These are phyloP conservation scores for Chaetothyriales sp. DNA, from an alignment of 2,329 filamentous ascomycete genomes.

Conservation along the genomic window DNA sequence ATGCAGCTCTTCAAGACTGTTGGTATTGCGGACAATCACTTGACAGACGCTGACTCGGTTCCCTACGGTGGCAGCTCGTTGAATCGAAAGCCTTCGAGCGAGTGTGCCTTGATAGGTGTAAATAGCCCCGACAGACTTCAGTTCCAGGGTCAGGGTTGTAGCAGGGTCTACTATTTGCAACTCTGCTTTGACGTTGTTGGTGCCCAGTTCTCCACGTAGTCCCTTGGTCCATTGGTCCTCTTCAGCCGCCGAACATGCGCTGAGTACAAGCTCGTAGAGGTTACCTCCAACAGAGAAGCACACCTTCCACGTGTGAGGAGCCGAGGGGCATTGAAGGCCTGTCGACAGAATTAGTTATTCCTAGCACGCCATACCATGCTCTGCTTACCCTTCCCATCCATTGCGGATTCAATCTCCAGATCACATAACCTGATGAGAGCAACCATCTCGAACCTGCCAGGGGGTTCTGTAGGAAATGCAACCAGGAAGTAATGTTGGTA, in stretches of 20 bases:
- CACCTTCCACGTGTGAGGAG: constrained; percentile 82
- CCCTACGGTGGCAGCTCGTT: constrained; percentile 61
- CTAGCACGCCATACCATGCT: neutral
- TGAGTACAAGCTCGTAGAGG: constrained; percentile 73
- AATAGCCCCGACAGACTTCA: constrained; percentile 61
- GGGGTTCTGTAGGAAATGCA: constrained; percentile 51
- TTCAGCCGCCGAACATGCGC: constrained; percentile 69
- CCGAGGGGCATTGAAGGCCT: constrained; percentile 80
- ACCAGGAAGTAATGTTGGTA: constrained; percentile 70
- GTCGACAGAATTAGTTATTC: constrained; percentile 20
- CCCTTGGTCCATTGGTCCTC: constrained; percentile 65
- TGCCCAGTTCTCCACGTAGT: constrained; percentile 38
- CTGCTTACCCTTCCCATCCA: constrained; percentile 60
- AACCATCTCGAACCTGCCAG: constrained; percentile 57
- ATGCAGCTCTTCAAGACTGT: constrained; percentile 46
- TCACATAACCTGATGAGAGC: constrained; percentile 58
- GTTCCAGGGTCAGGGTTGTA: constrained; percentile 52
- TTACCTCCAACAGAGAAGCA: constrained; percentile 65
- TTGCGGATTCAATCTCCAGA: constrained; percentile 54
- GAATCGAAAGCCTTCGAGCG: constrained; percentile 52
- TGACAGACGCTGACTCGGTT: constrained; percentile 56
- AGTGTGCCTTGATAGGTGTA: constrained; percentile 53
- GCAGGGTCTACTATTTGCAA: constrained; percentile 32
- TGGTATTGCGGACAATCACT: constrained; percentile 78
- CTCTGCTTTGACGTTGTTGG: neutral